Evolutionary conservation across 2,329 filamentous ascomycete species (phyloP).

Genomic region (Coniochaeta prunicola): DNA sequence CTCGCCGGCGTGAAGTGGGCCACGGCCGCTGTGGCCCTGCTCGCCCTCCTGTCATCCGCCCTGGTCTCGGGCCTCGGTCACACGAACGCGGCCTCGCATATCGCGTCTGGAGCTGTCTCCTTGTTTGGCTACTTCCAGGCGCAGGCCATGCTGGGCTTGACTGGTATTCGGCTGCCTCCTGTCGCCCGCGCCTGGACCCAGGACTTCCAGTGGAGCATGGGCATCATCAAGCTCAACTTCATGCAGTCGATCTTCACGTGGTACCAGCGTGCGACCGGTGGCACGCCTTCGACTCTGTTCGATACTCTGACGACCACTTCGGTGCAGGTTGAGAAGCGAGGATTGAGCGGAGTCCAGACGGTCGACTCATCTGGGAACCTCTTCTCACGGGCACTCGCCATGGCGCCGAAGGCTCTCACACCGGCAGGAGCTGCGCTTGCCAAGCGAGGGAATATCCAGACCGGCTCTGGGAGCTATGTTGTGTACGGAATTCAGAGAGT

Average conservation of each 20-base stretch:
- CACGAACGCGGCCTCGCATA: conserved; percentile 79
- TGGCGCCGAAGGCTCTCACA: conserved; percentile 19
- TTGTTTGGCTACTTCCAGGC: conserved; percentile 84
- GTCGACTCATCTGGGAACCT: conserved; percentile 24
- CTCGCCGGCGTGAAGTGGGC: conserved; percentile 75
- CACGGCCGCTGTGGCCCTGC: conserved; percentile 68
- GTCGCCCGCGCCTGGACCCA: conserved; percentile 83
- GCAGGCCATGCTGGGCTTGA: conserved; percentile 76
- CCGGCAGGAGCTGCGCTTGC: conserved; percentile 7
- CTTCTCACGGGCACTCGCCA: conserved; percentile 38
- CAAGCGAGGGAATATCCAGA: conserved; percentile 32
- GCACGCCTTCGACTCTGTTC: conserved; percentile 66
- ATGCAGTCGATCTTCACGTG: conserved; percentile 75
- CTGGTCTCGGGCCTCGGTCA: conserved; percentile 77
- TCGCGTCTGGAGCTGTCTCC: conserved; percentile 76
- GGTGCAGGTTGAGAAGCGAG: conserved; percentile 59
- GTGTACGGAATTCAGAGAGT: conserved; percentile 75
- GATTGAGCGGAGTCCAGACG: conserved; percentile 21
- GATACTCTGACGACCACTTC: conserved; percentile 63
- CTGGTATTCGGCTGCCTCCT: conserved; percentile 65
- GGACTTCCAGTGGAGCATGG: conserved; percentile 91
- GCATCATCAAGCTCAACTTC: conserved; percentile 73
- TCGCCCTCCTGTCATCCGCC: conserved; percentile 71
- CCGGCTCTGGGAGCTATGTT: conserved; percentile 37
- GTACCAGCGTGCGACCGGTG: conserved; percentile 82